Base-by-base conservation (phyloP, 345 rosid species). In the Acer negundo region DNA sequence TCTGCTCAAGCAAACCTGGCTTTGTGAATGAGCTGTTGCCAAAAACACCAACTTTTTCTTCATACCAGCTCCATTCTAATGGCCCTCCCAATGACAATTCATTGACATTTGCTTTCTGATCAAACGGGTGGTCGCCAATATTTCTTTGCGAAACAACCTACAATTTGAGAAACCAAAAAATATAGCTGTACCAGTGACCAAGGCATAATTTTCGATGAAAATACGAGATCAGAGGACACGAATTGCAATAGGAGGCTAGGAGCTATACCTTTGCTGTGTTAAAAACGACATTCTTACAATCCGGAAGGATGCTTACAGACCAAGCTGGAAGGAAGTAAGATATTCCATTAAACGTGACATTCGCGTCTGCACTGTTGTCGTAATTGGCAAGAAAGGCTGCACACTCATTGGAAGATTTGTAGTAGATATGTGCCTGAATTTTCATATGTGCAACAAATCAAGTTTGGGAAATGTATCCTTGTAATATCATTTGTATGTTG, bases 301-400 rank as follows among this genome's bases (percentile, higher is more conserved):
- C 94, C 16, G 94, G 90, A 49, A 90, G 90, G 69, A 90, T 88
- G 89, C 94, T 90, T 17, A 90, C 92, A 22, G 94, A 90, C 94
- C 94, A 90, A 74, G 94, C 88, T 6, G 94, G 89, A 75, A 90
- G 92, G 74, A 78, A 87, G 81, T 87, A 87, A 6, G 64, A 44
- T 1, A 83, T 79, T 74, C 92, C 89, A 6, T 87, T 85, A 75
- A 88, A 90, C 9, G 81, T 78, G 70, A 85, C 89, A 10, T 72
- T 80, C 19, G 88, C 92, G 72, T 90, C 89, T 69, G 73, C 68
- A 31, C 44, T 68, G 68, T 76, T 78, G 76, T 83, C 89, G 66
- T 73, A 87, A 78, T 90, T 90, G 23, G 94, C 90, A 19, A 90
- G 87, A 80, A 90, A 88, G 11, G 94, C 92, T 49, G 88, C 94